A percentile compares a stretch with the other conserved stretches of the same genome.
Conservation (phyloP, 2,329 filamentous ascomycete genomes). For the Sodiomyces alkalinus region DNA sequence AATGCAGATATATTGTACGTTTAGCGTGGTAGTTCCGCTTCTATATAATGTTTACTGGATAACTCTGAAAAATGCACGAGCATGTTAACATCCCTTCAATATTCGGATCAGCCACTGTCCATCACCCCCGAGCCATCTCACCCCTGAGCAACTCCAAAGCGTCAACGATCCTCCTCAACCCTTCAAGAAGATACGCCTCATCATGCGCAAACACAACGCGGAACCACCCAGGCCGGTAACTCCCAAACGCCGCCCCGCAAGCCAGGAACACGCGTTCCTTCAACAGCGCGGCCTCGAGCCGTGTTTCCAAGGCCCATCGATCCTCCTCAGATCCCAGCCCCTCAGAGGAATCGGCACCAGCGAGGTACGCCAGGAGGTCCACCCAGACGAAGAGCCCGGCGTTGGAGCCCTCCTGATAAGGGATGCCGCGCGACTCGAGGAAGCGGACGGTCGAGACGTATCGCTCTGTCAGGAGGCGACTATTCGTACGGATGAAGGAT, state of each 20-base stretch:
- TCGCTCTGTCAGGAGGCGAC: slow-evolving; percentile 18
- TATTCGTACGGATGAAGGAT: slow-evolving; percentile 27
- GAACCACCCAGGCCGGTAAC: slow-evolving; percentile 22
- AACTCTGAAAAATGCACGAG: too few species aligned
- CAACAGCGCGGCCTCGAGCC: slow-evolving; percentile 14
- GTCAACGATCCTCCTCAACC: slow-evolving; percentile 5
- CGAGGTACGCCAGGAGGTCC: slow-evolving; percentile 28
- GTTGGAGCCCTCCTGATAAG: slow-evolving; percentile 29
- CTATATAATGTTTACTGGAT: too few species aligned
- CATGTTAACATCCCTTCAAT: too few species aligned
- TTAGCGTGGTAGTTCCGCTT: too few species aligned
- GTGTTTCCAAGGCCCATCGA: slow-evolving; percentile 1
- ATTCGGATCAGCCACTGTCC: slow-evolving; percentile 9
- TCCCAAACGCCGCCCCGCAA: slow-evolving; percentile 19
- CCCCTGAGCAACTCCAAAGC: slow-evolving; percentile 3
- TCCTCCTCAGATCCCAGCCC: not conserved
- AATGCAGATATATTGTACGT: too few species aligned
- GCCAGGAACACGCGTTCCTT: slow-evolving; percentile 19
- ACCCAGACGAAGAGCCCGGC: slow-evolving; percentile 42
- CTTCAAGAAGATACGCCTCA: slow-evolving; percentile 14
- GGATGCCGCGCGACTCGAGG: slow-evolving; percentile 23
- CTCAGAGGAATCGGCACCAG: slow-evolving; percentile 8
- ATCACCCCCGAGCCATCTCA: slow-evolving; percentile 10
- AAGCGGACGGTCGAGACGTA: slow-evolving; percentile 21
- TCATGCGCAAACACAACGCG: slow-evolving; percentile 22